Base-by-base conservation (phyloP, 192 early-diverging fungal genomes). In the Allomyces macrogynus region DNA sequence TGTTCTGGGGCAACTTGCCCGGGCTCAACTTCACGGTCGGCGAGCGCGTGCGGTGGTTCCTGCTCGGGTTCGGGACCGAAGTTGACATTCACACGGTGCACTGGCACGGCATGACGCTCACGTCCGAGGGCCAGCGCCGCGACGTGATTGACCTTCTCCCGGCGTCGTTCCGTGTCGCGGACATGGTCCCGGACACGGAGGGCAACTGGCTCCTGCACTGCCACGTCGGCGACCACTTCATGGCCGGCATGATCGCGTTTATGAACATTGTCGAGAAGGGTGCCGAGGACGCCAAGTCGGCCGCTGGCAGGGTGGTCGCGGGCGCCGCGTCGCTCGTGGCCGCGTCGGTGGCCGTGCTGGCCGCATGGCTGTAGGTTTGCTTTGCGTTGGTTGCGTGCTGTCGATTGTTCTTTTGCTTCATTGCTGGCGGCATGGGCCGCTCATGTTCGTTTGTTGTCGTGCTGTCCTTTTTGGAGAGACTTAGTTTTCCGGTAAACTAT, bases 191-290 rank as follows among this genome's bases (percentile, higher is more conserved):
- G 14, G 74, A 77, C 60, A 73, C 75, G 65, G 66, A 69, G 63
- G 76, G 76, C 0, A 68, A 70, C 23, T 77, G 76, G 76, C 20
- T 77, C n/a, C 69, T 77, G 27, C 76, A 77, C 62, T 77, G 76
- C 26, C 76, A 77, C 64, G 76, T 77, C n/a, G 63, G 62, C 20
- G 63, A 57, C 61, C 76, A 77, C 60, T 70, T 77, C 57, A 63
- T 68, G 24, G 72, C 67, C 24, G 76, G 76, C 18, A 77, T 77
- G 76, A 69, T 72, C 49, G 67, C 67, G 18, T 71, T 73, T 60
- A 69, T 73, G 64, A 40, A 40, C 32, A 40, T 40, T 40, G 32
- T 40, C 32, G 32, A 40, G 7, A 8, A 40, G 32, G 32, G 32
- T 7, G 32, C 32, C 32, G 32, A 40, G 7, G 7, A 7, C 5